A percentile compares a stretch with the other conserved stretches of the same genome.
phyloP scores from a whole-genome alignment of 129 eudicot genomes.

The Gnaphalium uliginosum region DNA sequence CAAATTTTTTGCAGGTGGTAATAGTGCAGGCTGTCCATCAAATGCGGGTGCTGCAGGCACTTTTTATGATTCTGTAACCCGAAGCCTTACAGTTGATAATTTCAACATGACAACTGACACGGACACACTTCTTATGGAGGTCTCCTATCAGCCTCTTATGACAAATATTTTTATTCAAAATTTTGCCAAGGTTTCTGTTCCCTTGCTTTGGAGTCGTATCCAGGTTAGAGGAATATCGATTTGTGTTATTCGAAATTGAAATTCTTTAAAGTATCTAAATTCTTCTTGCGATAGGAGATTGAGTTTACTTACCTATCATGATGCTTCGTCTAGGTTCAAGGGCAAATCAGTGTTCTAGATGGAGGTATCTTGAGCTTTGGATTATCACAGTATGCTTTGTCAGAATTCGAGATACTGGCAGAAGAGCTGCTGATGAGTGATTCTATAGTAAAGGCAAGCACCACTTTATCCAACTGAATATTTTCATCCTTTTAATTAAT shows the following conservation, averaged over 20 bases:
- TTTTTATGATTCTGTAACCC: slow-evolving; percentile 84
- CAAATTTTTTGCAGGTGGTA: slow-evolving; percentile 72
- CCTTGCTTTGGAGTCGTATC: slow-evolving; percentile 98
- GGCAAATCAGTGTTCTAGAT: slow-evolving; percentile 77
- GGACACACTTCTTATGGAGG: slow-evolving; percentile 82
- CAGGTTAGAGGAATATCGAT: slow-evolving; percentile 59
- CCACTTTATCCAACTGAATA: slow-evolving; percentile 12
- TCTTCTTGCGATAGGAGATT: slow-evolving; percentile 7
- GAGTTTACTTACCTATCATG: slow-evolving; percentile 10
- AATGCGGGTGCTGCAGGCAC: slow-evolving; percentile 99
- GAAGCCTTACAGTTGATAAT: slow-evolving; percentile 88
- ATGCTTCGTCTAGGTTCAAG: slow-evolving; percentile 72
- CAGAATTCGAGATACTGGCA: slow-evolving; percentile 92
- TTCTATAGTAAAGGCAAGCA: slow-evolving; percentile 70
- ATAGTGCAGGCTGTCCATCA: slow-evolving; percentile 81
- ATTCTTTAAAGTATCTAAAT: neutral
- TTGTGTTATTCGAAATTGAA: neutral
- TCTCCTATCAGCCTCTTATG: slow-evolving; percentile 89
- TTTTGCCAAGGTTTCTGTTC: slow-evolving; percentile 89
- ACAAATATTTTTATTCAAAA: slow-evolving; percentile 73
- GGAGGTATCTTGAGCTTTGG: slow-evolving; percentile 93
- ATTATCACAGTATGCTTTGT: slow-evolving; percentile 80
- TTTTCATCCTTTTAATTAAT: neutral
- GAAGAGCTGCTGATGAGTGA: slow-evolving; percentile 98
- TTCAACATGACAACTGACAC: slow-evolving; percentile 77